Conservation (phyloP, 352 stramenopile genomes). For the Phytophthora boehmeriae region DNA sequence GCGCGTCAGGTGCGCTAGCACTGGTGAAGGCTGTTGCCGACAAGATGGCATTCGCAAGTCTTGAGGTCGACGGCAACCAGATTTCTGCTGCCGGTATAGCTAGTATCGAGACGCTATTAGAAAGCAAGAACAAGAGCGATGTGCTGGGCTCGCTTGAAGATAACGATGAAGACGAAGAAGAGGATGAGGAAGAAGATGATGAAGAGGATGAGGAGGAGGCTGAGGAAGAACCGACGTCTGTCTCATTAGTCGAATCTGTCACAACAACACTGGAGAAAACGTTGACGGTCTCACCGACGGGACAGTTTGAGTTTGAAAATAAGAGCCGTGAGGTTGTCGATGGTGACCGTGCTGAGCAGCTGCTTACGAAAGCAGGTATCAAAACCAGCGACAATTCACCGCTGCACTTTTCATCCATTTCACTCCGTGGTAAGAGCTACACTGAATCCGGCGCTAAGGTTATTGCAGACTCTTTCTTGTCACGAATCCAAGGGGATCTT, state of each 20-base stretch:
- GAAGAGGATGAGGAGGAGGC: constrained; percentile 47
- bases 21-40: constrained; percentile 65
- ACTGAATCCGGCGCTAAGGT: constrained; percentile 65
- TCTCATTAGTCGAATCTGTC: constrained; percentile 49
- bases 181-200: constrained; percentile 61
- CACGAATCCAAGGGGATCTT: constrained; percentile 43
- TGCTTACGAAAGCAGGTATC: constrained; percentile 54
- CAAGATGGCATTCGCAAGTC: constrained; percentile 57
- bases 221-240: constrained; percentile 38
- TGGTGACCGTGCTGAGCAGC: constrained; percentile 47
- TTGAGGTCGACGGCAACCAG: constrained; percentile 86
- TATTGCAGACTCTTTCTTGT: constrained; percentile 58
- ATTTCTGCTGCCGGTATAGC: constrained; percentile 72
- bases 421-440: constrained; percentile 83
- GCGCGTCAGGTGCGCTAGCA: constrained; percentile 84
- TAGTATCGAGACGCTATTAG: constrained; percentile 55
- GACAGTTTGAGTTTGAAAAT: constrained; percentile 61
- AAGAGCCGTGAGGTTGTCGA: constrained; percentile 77
- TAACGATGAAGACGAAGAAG: constrained; percentile 84
- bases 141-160: constrained; percentile 79
- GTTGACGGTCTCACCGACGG: constrained; percentile 44
- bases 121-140: constrained; percentile 54
- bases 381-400: constrained; percentile 37
- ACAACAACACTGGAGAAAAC: constrained; percentile 51
- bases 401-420: constrained; percentile 59